Evolutionary conservation across 2,329 filamentous ascomycete species (phyloP).

Genomic region (Amesomyces nigricolor): DNA sequence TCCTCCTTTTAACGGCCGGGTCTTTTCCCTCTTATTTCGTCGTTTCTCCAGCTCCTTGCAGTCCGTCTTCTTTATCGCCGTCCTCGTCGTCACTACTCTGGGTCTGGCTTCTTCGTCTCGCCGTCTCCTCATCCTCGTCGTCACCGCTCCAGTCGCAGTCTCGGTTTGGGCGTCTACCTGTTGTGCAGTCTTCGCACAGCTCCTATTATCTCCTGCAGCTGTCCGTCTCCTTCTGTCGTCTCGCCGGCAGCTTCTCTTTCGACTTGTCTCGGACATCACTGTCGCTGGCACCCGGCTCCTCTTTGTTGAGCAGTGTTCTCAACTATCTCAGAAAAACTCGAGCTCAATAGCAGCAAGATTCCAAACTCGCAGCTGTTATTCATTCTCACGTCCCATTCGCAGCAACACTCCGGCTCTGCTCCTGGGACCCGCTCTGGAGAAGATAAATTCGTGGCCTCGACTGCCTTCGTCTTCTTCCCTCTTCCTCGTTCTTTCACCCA

Average conservation of each 20-base stretch:
- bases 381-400: not conserved
- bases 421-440: not conserved
- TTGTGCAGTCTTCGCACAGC: conserved; percentile 1
- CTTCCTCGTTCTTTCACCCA: conserved; percentile 1
- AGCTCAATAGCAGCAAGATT: conserved; percentile 6
- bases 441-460: not conserved
- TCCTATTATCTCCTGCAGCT: conserved; percentile 14
- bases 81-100: conserved; percentile 20
- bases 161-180: not conserved
- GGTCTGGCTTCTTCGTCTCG: conserved; percentile 8
- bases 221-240: conserved; percentile 3
- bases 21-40: conserved; percentile 37
- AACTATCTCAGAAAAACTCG: not conserved
- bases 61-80: conserved; percentile 22
- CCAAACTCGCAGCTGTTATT: conserved; percentile 1
- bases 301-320: conserved; percentile 5
- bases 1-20: conserved; percentile 37
- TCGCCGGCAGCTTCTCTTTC: not conserved
- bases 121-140: not conserved
- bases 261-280: not conserved
- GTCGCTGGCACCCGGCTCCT: too few species aligned
- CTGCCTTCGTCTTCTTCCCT: not conserved
- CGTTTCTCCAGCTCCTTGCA: conserved; percentile 25
- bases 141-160: not conserved
- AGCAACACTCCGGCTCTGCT: not conserved